Base-by-base conservation (phyloP, 345 rosid species). In the Reutealis trisperma region DNA sequence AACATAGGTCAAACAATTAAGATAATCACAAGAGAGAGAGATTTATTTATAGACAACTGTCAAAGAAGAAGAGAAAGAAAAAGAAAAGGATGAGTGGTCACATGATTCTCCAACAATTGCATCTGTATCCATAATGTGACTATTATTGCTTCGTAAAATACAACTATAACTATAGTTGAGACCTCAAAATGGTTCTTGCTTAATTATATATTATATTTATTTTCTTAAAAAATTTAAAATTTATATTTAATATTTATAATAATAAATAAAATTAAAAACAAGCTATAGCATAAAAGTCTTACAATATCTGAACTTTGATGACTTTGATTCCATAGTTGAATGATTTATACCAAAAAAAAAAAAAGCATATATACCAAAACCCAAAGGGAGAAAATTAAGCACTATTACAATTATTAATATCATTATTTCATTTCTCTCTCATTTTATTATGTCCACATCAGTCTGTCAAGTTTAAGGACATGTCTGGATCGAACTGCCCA, bases 61-160 rank as follows among this genome's bases (percentile, higher is more conserved):
- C 81, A 64, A 81, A 75, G 70, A 25, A 55, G 72, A 71, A 77
- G 45, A 22, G 22, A 10, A 10, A n/a, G 52, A 76, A 60, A 60
- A 59, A 75, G 18, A 61, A 25, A 32, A 72, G 37, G 44, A 47
- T 41, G 47, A 52, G 63, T n/a, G 69, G 67, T 84, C 86, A 83
- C 85, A 82, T 79, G 85, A 85, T 83, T 58, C 75, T 77, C 78
- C 83, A 86, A 82, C 80, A 84, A 67, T 82, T 32, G 81, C 76
- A 82, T 83, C 85, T 79, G 81, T 64, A 80, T 52, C 74, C 81
- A 78, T 83, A 75, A 75, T 73, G 77, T 34, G 75, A 67, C 54
- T 63, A 68, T 75, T 63, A 71, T 73, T 65, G 75, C 70, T 57
- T 41, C 63, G 42, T 74, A 67, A 75, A 73, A 63, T 27, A 5